Conservation (phyloP, 768 basidiomycete species). For the Xerocomellus amylosporus region DNA sequence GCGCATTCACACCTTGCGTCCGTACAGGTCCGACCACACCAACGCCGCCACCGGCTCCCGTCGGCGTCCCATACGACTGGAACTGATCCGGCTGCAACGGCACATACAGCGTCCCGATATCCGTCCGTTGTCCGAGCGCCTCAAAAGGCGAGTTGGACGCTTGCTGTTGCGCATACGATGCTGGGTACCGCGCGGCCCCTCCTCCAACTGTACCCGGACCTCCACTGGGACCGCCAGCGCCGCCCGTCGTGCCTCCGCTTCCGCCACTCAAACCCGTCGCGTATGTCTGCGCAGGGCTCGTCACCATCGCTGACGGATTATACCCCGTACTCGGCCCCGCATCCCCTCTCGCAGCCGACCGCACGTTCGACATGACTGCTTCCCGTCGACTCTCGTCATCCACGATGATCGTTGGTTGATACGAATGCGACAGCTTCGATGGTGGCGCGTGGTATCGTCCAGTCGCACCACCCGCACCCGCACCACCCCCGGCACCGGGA, state of each 20-base stretch:
- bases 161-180: conserved; percentile 50
- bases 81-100: conserved; percentile 85
- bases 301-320: conserved; percentile 50
- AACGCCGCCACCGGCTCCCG: conserved; percentile 33
- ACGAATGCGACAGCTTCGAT: conserved; percentile 33
- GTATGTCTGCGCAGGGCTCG: conserved; percentile 77
- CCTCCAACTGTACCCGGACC: not conserved
- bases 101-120: conserved; percentile 68
- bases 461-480: conserved; percentile 13
- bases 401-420: conserved; percentile 59
- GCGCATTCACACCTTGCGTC: conserved; percentile 44
- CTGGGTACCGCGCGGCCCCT: conserved; percentile 50
- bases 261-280: conserved; percentile 32
- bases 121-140: conserved; percentile 57
- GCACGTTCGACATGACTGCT: conserved; percentile 78
- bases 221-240: not conserved
- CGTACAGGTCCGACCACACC: conserved; percentile 22
- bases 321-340: conserved; percentile 41
- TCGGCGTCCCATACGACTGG: conserved; percentile 45
- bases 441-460: conserved; percentile 47
- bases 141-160: conserved; percentile 49
- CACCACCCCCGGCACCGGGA: conserved; percentile 22
- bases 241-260: not conserved
- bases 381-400: conserved; percentile 71
- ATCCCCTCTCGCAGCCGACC: conserved; percentile 57